Percentiles rank a stretch among this genome's conserved stretches.
Evolutionary conservation across 225 moss, liverwort and hornwort species (phyloP).

Genomic region (Physcomitrium patens): DNA sequence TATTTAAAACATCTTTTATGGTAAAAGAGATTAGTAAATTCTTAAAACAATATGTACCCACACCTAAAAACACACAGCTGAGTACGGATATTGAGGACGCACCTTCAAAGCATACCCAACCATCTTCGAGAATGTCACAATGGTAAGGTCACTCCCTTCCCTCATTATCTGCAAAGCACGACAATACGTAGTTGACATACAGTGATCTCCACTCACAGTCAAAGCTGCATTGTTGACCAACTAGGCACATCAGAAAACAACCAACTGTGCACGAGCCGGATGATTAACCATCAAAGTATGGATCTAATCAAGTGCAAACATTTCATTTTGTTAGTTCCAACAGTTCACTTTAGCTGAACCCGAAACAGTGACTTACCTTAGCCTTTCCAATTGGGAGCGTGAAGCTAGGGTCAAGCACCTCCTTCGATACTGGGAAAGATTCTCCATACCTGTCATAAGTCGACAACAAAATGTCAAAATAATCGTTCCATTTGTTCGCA

Average conservation of each 20-base stretch:
- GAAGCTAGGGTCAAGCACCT: constrained; percentile 67
- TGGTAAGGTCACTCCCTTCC: constrained; percentile 73
- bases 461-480: background rate
- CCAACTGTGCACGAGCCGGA: too few relatives aligned
- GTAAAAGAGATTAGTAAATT: too few relatives aligned
- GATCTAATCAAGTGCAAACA: background rate
- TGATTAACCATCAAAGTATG: background rate
- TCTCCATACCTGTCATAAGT: constrained; percentile 59
- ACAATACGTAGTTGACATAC: background rate
- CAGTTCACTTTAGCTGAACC: background rate
- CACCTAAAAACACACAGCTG: background rate
- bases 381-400: constrained; percentile 81
- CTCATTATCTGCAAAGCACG: constrained; percentile 47
- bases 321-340: background rate
- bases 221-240: background rate
- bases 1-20: background rate
- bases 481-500: too few relatives aligned
- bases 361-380: constrained; percentile 42
- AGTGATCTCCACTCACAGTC: too few relatives aligned
- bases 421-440: constrained; percentile 62
- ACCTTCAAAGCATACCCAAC: constrained; percentile 71
- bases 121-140: constrained; percentile 73
- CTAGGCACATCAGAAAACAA: background rate
- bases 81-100: background rate
- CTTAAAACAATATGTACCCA: too few relatives aligned